Evolutionary conservation across 2,329 filamentous ascomycete species (phyloP).

Genomic region (Fusarium gaditjirri): DNA sequence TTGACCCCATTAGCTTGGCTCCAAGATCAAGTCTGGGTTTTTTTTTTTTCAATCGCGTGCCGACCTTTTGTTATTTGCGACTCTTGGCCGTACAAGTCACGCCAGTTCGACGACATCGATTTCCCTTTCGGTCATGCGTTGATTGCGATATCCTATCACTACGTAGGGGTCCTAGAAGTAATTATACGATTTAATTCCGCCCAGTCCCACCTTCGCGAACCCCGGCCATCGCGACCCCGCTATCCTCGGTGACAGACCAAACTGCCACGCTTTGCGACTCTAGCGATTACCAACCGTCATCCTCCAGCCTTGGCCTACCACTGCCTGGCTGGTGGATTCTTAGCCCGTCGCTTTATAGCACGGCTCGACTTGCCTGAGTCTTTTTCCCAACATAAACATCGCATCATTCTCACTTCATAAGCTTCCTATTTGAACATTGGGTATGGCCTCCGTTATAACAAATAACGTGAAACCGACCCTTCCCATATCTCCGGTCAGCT

Average conservation of each 20-base stretch:
- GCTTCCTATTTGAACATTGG: slow-evolving; percentile 17
- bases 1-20: slow-evolving; percentile 30
- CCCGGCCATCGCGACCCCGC: slow-evolving; percentile 38
- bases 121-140: slow-evolving; percentile 38
- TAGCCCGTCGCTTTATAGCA: not conserved
- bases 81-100: not conserved
- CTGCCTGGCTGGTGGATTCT: slow-evolving; percentile 18
- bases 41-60: not conserved
- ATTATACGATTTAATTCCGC: slow-evolving; percentile 34
- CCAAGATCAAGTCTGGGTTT: not conserved
- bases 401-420: not conserved
- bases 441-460: slow-evolving; percentile 45
- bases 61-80: slow-evolving; percentile 20
- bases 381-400: not conserved
- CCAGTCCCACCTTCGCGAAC: slow-evolving; percentile 38
- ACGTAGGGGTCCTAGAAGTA: slow-evolving; percentile 38
- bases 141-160: slow-evolving; percentile 29
- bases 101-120: slow-evolving; percentile 14
- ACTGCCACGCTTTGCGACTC: slow-evolving; percentile 25
- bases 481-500: slow-evolving; percentile 53
- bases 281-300: slow-evolving; percentile 25
- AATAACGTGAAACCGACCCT: slow-evolving; percentile 49
- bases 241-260: slow-evolving; percentile 26
- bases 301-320: slow-evolving; percentile 23
- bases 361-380: not conserved